These are phyloP conservation scores for Daedaleopsis sinensis DNA, from an alignment of 768 basidiomycete genomes.

Conservation along the genomic window DNA sequence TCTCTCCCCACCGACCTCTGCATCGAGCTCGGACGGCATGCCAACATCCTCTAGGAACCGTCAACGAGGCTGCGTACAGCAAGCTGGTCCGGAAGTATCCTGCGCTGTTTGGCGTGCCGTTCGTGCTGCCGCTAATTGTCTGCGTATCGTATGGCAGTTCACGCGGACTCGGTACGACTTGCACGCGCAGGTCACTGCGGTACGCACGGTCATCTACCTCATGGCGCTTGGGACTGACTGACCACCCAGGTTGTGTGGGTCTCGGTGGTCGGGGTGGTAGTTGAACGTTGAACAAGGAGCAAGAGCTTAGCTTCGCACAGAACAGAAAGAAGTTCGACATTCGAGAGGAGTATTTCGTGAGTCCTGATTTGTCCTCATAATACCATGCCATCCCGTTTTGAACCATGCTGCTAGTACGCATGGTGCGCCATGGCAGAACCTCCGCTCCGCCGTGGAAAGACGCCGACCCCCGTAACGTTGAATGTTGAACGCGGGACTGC, in stretches of 20 bases:
- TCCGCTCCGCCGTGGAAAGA: conserved; percentile 61
- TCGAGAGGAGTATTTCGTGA: no score
- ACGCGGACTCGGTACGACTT: conserved; percentile 89
- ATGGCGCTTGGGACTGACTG: no score
- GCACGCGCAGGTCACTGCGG: conserved; percentile 73
- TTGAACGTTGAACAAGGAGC: conserved; percentile 69
- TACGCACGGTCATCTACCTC: conserved; percentile 31
- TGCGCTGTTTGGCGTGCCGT: conserved; percentile 82
- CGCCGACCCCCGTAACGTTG: no score
- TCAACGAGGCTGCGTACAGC: conserved; percentile 45
- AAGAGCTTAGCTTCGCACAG: conserved; percentile 77
- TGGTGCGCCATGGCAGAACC: conserved; percentile 48
- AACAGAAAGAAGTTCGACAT: no score
- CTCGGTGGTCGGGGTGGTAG: background rate
- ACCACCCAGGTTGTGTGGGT: no score
- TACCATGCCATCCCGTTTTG: no score
- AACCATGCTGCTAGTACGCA: no score
- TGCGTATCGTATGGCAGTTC: conserved; percentile 81
- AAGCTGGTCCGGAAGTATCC: conserved; percentile 60
- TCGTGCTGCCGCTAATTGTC: conserved; percentile 84
- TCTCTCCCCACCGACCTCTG: no score
- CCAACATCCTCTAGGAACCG: no score
- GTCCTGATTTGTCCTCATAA: no score
- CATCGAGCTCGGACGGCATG: no score
- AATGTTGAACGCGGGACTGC: no score